These are phyloP conservation scores for Ceratocystiopsis brevicomis DNA, from an alignment of 2,329 filamentous ascomycete species.

Conservation along the genomic window DNA sequence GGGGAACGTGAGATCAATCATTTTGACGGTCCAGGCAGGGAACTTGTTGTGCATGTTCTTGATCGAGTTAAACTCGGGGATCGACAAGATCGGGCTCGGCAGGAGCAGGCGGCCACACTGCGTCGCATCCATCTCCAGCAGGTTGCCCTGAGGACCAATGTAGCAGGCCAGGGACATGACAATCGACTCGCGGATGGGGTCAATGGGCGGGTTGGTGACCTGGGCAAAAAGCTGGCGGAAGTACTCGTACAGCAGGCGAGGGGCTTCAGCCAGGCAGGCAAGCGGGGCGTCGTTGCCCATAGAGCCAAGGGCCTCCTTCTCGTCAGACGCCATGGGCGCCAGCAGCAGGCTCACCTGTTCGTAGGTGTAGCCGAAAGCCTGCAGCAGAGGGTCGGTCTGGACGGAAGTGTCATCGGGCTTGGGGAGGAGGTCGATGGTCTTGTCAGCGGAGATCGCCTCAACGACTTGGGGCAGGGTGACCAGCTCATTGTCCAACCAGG, in stretches of 20 bases:
- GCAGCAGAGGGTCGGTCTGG: slow-evolving; percentile 68
- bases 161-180: slow-evolving; percentile 98
- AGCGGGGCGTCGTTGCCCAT: slow-evolving; percentile 96
- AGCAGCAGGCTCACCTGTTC: slow-evolving; percentile 87
- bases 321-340: slow-evolving; percentile 89
- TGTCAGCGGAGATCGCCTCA: slow-evolving; percentile 38
- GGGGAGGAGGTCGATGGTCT: slow-evolving; percentile 41
- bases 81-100: slow-evolving; percentile 73
- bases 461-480: slow-evolving; percentile 63
- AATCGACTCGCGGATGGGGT: slow-evolving; percentile 90
- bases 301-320: slow-evolving; percentile 89
- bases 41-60: slow-evolving; percentile 57
- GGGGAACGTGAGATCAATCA: slow-evolving; percentile 55
- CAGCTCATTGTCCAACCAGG: slow-evolving; percentile 75
- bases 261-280: slow-evolving; percentile 76
- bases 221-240: slow-evolving; percentile 96
- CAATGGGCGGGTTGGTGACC: slow-evolving; percentile 94
- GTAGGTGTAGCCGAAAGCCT: slow-evolving; percentile 83
- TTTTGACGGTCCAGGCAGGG: slow-evolving; percentile 69
- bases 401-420: slow-evolving; percentile 50
- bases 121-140: slow-evolving; percentile 79
- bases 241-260: slow-evolving; percentile 82
- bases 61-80: slow-evolving; percentile 77
- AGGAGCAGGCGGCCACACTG: slow-evolving; percentile 76
- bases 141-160: slow-evolving; percentile 84